Percentiles rank a stretch among this genome's conserved stretches.
These are phyloP conservation scores for Podila clonocystis DNA, from an alignment of 192 early-diverging fungal genomes.

Conservation along the genomic window DNA sequence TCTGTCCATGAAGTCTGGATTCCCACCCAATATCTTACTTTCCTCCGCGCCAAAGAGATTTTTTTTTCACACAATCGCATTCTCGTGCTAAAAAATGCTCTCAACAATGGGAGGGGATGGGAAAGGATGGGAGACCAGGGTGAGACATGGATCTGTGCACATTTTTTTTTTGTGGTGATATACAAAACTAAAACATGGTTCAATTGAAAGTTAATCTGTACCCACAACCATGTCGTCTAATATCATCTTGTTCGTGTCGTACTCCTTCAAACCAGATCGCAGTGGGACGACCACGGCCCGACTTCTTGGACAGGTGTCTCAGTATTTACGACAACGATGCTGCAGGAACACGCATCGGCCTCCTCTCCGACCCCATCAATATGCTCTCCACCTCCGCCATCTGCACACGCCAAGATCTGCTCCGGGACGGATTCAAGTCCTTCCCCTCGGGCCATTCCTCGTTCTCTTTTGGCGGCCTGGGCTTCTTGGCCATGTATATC, in stretches of 20 bases:
- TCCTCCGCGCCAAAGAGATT: no score
- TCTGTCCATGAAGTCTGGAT: no score
- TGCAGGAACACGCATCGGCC: conserved; percentile 21
- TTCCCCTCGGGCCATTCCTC: conserved; percentile 95
- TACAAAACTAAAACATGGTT: not conserved
- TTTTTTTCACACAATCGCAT: no score
- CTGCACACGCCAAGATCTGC: conserved; percentile 59
- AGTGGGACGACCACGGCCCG: conserved; percentile 60
- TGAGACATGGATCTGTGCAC: not conserved
- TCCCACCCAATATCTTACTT: no score
- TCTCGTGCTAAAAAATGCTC: no score
- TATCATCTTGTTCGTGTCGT: no score
- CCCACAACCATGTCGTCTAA: not conserved
- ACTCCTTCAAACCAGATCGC: conserved; percentile 41
- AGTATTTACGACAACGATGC: conserved; percentile 43
- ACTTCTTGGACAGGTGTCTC: conserved; percentile 60
- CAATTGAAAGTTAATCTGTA: not conserved
- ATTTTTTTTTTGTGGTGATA: not conserved
- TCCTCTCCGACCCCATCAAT: conserved; percentile 50
- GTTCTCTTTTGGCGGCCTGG: conserved; percentile 77
- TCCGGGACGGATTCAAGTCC: conserved; percentile 84
- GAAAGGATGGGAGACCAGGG: not conserved
- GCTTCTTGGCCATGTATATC: conserved; percentile 73
- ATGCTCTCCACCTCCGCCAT: conserved; percentile 68
- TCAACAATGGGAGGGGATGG: no score